phyloP scores from a whole-genome alignment of 1,284 basidiomycete species.

The Malassezia yamatoensis region DNA sequence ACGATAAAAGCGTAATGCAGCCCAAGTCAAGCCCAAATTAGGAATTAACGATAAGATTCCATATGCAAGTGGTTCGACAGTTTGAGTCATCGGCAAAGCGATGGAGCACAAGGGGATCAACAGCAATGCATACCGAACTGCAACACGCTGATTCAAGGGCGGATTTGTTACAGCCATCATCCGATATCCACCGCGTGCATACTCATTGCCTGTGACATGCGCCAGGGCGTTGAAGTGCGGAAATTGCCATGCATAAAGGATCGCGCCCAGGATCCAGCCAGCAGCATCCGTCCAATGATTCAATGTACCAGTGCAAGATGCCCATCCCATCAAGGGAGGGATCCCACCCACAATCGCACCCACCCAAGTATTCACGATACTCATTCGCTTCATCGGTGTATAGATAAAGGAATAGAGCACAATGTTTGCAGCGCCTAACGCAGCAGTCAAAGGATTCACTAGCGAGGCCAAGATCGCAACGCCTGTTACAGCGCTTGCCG shows the following conservation, averaged over 20 bases:
- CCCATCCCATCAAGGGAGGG: conserved; percentile 96
- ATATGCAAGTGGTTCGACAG: conserved; percentile 54
- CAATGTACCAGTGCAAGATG: conserved; percentile 75
- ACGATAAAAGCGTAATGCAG: conserved; percentile 68
- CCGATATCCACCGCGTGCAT: conserved; percentile 83
- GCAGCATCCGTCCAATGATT: conserved; percentile 53
- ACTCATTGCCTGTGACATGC: conserved; percentile 72
- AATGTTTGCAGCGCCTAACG: conserved; percentile 74
- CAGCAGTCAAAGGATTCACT: conserved; percentile 77
- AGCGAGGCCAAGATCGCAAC: conserved; percentile 68
- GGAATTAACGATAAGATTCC: conserved; percentile 67
- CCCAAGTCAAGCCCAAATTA: conserved; percentile 62
- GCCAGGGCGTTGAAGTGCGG: conserved; percentile 96
- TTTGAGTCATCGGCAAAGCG: conserved; percentile 49
- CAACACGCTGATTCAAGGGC: conserved; percentile 70
- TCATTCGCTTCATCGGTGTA: conserved; percentile 85
- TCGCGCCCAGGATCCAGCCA: conserved; percentile 34
- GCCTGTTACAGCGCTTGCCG: conserved; percentile 64
- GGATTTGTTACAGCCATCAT: conserved; percentile 83
- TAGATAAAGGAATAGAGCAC: conserved; percentile 82
- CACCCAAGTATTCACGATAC: conserved; percentile 86
- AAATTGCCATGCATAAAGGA: conserved; percentile 92
- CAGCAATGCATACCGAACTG: conserved; percentile 69
- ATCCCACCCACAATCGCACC: conserved; percentile 83
- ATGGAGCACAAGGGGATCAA: conserved; percentile 74